Conservation (phyloP, 2,329 filamentous ascomycete species). For the Magnaporthiopsis rhizophila region DNA sequence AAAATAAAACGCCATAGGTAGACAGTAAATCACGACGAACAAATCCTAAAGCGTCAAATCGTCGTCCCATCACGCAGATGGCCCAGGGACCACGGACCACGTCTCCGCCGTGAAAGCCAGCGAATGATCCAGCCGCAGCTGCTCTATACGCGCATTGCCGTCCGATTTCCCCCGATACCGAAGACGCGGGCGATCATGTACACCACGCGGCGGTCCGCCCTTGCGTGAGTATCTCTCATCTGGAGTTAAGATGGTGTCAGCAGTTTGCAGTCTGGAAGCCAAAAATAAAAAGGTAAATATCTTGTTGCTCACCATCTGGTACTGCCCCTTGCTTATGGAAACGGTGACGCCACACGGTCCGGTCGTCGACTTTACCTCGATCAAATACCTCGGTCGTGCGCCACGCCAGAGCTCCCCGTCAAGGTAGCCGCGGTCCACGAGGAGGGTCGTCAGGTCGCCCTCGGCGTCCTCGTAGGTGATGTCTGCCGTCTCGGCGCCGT, state of each 20-base stretch:
- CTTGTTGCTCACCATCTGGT: too few species aligned
- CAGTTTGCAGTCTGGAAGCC: too few species aligned
- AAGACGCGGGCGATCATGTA: conserved; percentile 24
- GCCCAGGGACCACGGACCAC: conserved; percentile 14
- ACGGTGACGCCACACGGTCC: conserved; percentile 29
- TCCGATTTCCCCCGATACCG: conserved; percentile 21
- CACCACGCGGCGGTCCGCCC: conserved; percentile 14
- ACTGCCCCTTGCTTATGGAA: conserved; percentile 38
- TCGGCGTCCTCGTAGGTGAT: conserved; percentile 33
- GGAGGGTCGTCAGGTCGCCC: conserved; percentile 23
- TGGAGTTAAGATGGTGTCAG: too few species aligned
- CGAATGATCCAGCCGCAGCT: conserved; percentile 13
- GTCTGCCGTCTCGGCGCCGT: conserved; percentile 35
- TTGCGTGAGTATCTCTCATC: conserved; percentile 2
- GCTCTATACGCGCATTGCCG: conserved; percentile 28
- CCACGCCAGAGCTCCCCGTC: conserved; percentile 18
- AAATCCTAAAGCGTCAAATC: too few species aligned
- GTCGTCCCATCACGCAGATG: neutral
- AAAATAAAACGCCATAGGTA: too few species aligned
- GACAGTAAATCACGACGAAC: too few species aligned
- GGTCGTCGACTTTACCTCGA: conserved; percentile 45
- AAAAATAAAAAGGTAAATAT: too few species aligned
- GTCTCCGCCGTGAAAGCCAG: conserved; percentile 18
- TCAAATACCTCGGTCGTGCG: conserved; percentile 30
- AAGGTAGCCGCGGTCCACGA: conserved; percentile 28